Evolutionary conservation across 2,329 filamentous ascomycete species (phyloP).

Genomic region (Botrytis porri): DNA sequence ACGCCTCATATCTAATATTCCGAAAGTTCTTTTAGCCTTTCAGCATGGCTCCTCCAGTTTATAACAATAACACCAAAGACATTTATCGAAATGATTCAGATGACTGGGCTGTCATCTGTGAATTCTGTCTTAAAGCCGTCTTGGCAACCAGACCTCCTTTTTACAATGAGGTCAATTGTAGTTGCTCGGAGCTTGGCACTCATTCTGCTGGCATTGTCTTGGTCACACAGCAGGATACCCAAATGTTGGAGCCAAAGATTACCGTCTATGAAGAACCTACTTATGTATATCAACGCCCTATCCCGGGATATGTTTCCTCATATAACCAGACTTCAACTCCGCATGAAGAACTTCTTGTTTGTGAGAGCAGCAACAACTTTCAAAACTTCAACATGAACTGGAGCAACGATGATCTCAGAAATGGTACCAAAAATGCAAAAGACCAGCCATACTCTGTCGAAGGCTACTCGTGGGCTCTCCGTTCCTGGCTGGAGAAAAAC

Average conservation of each 20-base stretch:
- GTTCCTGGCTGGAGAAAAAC: constrained; percentile 6
- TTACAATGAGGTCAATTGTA: constrained; percentile 32
- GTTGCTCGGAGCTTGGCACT: constrained; percentile 27
- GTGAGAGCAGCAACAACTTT: neutral
- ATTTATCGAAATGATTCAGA: constrained; percentile 21
- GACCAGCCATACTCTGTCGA: neutral
- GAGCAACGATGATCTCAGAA: neutral
- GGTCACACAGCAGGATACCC: neutral
- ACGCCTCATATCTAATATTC: constrained; percentile 12
- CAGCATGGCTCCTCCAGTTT: constrained; percentile 21
- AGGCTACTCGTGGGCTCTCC: neutral
- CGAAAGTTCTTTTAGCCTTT: constrained; percentile 19
- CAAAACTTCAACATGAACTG: neutral
- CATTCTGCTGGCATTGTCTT: neutral
- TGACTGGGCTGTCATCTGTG: constrained; percentile 27
- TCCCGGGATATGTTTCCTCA: neutral
- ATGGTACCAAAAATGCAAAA: neutral
- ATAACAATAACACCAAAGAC: constrained; percentile 18
- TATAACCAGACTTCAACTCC: neutral
- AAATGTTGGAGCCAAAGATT: constrained; percentile 3
- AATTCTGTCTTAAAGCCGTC: constrained; percentile 28
- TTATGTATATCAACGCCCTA: neutral
- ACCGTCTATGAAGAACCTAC: constrained; percentile 24
- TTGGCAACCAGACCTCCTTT: constrained; percentile 30
- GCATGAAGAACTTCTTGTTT: too few species aligned